These are phyloP conservation scores for Saprolegnia parasitica DNA, from an alignment of 352 stramenopile genomes.

Conservation along the genomic window DNA sequence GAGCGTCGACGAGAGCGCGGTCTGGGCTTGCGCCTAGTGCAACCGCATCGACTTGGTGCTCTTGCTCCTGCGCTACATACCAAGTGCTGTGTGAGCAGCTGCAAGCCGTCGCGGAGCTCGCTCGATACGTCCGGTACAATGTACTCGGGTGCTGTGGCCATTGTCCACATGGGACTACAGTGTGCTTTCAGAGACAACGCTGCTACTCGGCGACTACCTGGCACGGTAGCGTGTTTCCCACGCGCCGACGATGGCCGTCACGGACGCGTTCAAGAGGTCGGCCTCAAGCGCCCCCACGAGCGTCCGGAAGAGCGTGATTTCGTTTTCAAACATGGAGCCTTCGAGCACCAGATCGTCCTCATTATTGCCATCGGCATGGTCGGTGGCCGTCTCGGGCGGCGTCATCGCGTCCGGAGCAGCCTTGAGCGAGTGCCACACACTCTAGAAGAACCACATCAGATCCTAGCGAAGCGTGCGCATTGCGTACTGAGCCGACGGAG, in stretches of 20 bases:
- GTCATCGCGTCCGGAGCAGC: neutral
- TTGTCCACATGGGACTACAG: slow-evolving; percentile 22
- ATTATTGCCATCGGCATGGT: neutral
- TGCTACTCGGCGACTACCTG: slow-evolving; percentile 2
- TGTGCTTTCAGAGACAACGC: neutral
- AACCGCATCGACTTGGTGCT: neutral
- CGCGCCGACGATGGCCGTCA: neutral
- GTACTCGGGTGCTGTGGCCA: neutral
- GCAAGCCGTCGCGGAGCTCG: slow-evolving; percentile 13
- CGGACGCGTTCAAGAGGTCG: slow-evolving; percentile 2
- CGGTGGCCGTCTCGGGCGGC: neutral
- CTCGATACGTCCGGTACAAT: slow-evolving; percentile 17
- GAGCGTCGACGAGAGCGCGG: neutral
- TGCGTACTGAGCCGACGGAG: slow-evolving; percentile 23
- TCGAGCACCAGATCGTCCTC: slow-evolving; percentile 11
- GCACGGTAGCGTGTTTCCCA: slow-evolving; percentile 4
- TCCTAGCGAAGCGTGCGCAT: neutral
- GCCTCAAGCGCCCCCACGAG: slow-evolving; percentile 8
- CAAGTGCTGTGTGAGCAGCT: slow-evolving; percentile 5
- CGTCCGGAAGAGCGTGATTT: slow-evolving; percentile 7
- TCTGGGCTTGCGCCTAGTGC: slow-evolving; percentile 4
- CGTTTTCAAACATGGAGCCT: slow-evolving; percentile 28
- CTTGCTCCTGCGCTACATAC: neutral
- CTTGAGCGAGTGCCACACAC: neutral
- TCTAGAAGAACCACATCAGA: neutral